Percentiles rank a stretch among this genome's conserved stretches.
phyloP scores from a whole-genome alignment of 805 yeast species.

The Brettanomyces bruxellensis region DNA sequence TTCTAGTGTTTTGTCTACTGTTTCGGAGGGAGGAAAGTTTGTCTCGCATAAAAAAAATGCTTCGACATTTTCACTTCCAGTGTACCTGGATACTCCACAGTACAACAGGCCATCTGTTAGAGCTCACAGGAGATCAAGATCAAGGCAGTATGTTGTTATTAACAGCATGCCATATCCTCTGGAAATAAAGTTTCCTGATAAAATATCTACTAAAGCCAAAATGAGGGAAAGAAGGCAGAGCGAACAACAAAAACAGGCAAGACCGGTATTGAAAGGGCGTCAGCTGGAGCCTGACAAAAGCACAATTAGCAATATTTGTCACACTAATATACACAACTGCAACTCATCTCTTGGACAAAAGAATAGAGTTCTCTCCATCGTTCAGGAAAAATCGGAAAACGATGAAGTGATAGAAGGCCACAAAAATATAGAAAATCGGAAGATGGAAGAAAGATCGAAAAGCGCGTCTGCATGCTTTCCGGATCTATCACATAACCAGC shows the following conservation, averaged over 20 bases:
- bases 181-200: constrained; percentile 19
- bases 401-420: no score
- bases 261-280: background rate
- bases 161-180: constrained; percentile 22
- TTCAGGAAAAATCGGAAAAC: background rate
- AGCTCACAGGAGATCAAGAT: background rate
- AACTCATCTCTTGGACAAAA: background rate
- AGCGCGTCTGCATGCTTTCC: no score
- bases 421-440: no score
- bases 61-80: background rate
- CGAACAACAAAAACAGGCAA: background rate
- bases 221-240: constrained; percentile 2
- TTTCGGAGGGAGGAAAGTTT: background rate
- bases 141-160: constrained; percentile 13
- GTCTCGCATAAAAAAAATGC: background rate
- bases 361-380: background rate
- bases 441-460: no score
- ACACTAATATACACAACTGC: no score
- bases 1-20: background rate
- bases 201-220: constrained; percentile 11
- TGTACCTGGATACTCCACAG: background rate
- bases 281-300: no score
- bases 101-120: background rate
- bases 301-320: no score
- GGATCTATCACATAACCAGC: no score